These are phyloP conservation scores for Coleophoma cylindrospora DNA, from an alignment of 2,329 filamentous ascomycete species.

Conservation along the genomic window DNA sequence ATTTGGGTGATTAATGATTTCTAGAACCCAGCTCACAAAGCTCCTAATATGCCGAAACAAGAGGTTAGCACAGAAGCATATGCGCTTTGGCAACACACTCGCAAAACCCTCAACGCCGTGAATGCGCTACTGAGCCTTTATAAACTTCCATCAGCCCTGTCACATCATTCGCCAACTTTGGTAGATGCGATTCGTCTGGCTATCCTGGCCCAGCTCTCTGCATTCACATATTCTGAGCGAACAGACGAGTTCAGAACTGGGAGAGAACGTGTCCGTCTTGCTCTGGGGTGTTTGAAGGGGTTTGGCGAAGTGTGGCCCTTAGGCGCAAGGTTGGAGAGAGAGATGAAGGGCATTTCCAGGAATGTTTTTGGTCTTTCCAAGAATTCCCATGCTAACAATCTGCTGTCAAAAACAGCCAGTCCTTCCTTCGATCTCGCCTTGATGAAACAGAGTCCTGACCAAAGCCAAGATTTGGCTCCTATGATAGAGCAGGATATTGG, in stretches of 20 bases:
- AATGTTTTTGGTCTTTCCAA: conserved; percentile 7
- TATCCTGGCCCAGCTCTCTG: conserved; percentile 54
- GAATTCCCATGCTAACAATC: neutral
- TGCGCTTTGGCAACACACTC: conserved; percentile 38
- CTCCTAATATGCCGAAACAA: conserved; percentile 7
- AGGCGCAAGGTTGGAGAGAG: conserved; percentile 46
- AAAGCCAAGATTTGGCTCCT: no score
- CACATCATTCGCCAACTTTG: conserved; percentile 53
- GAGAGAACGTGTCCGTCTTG: conserved; percentile 51
- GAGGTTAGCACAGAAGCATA: conserved; percentile 6
- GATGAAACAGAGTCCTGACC: no score
- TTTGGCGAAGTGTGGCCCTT: conserved; percentile 53
- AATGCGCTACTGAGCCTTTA: conserved; percentile 49
- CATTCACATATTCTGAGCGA: conserved; percentile 46
- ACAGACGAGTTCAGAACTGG: conserved; percentile 33
- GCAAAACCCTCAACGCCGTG: conserved; percentile 55
- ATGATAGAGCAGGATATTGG: no score
- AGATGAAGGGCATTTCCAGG: conserved; percentile 26
- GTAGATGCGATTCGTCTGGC: conserved; percentile 49
- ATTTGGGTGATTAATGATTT: no score
- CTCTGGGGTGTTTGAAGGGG: conserved; percentile 52
- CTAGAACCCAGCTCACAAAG: no score
- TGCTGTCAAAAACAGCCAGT: no score
- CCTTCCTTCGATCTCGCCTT: no score
- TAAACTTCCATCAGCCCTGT: conserved; percentile 46